phyloP scores from a whole-genome alignment of 768 basidiomycete species.

The Pleurotus giganteus region DNA sequence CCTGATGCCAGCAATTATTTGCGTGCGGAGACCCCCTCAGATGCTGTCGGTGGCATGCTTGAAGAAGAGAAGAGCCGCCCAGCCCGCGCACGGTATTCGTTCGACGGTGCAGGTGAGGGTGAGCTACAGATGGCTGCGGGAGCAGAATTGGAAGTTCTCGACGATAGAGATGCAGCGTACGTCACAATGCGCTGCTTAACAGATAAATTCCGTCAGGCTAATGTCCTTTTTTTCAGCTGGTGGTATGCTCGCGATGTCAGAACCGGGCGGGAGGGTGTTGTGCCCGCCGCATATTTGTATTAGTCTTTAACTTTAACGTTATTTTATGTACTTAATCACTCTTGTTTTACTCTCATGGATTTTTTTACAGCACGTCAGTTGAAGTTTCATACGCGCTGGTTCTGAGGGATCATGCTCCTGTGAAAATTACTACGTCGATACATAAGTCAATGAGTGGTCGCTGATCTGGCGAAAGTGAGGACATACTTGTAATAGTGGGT shows the following conservation, averaged over 20 bases:
- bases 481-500: slow-evolving; percentile 53
- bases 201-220: not conserved
- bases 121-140: slow-evolving; percentile 72
- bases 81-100: slow-evolving; percentile 80
- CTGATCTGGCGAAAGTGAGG: too few species aligned
- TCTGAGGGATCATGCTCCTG: too few species aligned
- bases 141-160: slow-evolving; percentile 70
- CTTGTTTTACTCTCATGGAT: not conserved
- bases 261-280: slow-evolving; percentile 83
- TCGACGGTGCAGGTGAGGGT: slow-evolving; percentile 76
- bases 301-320: slow-evolving; percentile 34
- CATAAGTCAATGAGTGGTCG: too few species aligned
- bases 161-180: slow-evolving; percentile 78
- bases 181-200: slow-evolving; percentile 25
- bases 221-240: slow-evolving; percentile 59
- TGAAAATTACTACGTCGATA: too few species aligned
- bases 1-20: slow-evolving; percentile 77
- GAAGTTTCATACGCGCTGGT: too few species aligned
- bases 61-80: slow-evolving; percentile 75
- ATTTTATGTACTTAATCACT: slow-evolving; percentile 10
- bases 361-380: too few species aligned
- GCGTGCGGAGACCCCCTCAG: slow-evolving; percentile 80
- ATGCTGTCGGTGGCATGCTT: slow-evolving; percentile 61
- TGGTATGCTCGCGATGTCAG: slow-evolving; percentile 87
- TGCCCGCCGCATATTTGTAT: slow-evolving; percentile 90